Percentiles rank a stretch among this genome's conserved stretches.
Evolutionary conservation across 23 red algal species (phyloP).

Genomic region (Pyropia yezoensis): DNA sequence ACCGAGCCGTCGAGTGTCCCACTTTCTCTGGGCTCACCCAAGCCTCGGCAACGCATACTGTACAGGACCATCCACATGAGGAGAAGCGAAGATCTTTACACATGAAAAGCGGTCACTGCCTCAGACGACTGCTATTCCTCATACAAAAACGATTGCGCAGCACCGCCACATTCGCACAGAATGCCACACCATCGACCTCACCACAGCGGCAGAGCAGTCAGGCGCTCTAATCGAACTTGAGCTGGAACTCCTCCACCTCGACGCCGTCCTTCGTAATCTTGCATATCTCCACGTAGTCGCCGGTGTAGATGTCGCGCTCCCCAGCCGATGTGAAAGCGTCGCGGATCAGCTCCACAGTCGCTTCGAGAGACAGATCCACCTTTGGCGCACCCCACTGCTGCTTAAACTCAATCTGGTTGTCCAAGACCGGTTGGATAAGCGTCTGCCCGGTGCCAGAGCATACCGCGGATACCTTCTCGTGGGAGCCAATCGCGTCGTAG

Average conservation of each 20-base stretch:
- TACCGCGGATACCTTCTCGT: constrained; percentile 86
- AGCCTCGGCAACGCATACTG: too few species aligned
- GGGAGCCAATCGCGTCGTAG: constrained; percentile 95
- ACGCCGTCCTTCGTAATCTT: constrained; percentile 66
- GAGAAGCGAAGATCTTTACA: too few species aligned
- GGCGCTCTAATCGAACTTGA: constrained; percentile 2
- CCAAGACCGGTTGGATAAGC: constrained; percentile 88
- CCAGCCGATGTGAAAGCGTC: constrained; percentile 85
- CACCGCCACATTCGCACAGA: too few species aligned
- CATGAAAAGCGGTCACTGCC: too few species aligned
- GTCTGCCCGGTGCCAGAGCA: constrained; percentile 79
- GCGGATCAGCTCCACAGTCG: constrained; percentile 60
- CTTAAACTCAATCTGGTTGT: constrained; percentile 85
- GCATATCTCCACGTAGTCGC: constrained; percentile 75
- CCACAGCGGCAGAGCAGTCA: too few species aligned
- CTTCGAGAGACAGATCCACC: constrained; percentile 47
- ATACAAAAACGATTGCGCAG: too few species aligned
- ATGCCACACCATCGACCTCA: too few species aligned
- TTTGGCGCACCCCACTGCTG: constrained; percentile 38
- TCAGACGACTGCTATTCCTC: too few species aligned
- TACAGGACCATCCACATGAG: too few species aligned
- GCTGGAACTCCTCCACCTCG: constrained; percentile 53
- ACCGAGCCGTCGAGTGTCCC: too few species aligned
- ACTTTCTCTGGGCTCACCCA: too few species aligned
- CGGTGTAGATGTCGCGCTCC: constrained; percentile 95